Conservation (phyloP, 176 grass and related monocot genomes). For the Aegilops speltoides region DNA sequence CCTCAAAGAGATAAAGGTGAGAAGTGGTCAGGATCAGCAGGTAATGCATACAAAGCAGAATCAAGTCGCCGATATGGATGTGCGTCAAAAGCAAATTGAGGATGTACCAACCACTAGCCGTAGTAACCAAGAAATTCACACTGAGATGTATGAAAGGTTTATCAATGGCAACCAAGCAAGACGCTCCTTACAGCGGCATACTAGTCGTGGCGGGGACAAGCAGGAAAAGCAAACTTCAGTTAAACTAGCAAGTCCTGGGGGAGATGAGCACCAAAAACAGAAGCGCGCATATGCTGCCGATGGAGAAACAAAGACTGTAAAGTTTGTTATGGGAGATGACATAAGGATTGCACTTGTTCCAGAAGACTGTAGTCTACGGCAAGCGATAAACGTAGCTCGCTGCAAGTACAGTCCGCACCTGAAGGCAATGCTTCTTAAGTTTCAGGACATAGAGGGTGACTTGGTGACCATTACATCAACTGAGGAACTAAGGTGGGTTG, state of each 20-base stretch:
- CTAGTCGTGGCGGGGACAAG: not conserved
- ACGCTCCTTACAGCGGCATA: not conserved
- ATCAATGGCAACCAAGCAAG: slow-evolving; percentile 16
- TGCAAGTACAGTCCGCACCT: slow-evolving; percentile 63
- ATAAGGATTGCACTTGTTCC: slow-evolving; percentile 72
- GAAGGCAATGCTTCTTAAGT: slow-evolving; percentile 64
- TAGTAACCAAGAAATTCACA: slow-evolving; percentile 21
- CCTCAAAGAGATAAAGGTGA: slow-evolving; percentile 25
- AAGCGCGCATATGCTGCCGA: slow-evolving; percentile 25
- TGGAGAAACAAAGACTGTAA: slow-evolving; percentile 38
- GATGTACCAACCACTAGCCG: not conserved
- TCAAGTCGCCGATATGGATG: not conserved
- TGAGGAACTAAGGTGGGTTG: slow-evolving; percentile 76
- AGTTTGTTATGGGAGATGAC: slow-evolving; percentile 70
- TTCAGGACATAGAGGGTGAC: slow-evolving; percentile 72
- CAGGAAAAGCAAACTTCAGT: slow-evolving; percentile 4
- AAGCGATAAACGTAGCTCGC: slow-evolving; percentile 52
- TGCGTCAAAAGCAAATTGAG: slow-evolving; percentile 34
- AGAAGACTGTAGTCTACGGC: slow-evolving; percentile 51
- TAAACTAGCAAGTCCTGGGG: not conserved
- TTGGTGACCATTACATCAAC: slow-evolving; percentile 83
- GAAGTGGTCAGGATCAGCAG: slow-evolving; percentile 15
- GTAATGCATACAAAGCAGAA: not conserved
- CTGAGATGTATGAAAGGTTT: slow-evolving; percentile 9
- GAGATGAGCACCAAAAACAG: slow-evolving; percentile 35